These are phyloP conservation scores for Corymbia calophylla DNA, from an alignment of 441 rosid species.

Conservation along the genomic window DNA sequence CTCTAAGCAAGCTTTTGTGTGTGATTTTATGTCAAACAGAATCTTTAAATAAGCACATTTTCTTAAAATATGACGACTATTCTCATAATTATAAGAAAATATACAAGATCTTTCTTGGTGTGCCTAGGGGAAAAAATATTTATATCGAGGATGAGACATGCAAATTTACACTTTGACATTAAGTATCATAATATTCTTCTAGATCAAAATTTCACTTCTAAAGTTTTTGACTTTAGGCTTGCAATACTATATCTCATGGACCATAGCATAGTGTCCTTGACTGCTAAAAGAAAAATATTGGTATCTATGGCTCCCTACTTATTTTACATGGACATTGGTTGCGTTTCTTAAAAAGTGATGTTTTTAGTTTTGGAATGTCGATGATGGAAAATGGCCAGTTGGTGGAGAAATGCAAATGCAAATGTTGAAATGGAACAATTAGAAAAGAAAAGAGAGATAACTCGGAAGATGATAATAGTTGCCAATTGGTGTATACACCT, in stretches of 20 bases:
- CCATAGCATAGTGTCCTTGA: not conserved
- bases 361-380: not conserved
- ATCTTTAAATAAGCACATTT: not conserved
- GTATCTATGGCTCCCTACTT: not conserved
- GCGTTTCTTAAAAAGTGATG: not conserved
- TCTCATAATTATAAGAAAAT: not conserved
- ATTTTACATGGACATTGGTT: not conserved
- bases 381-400: not conserved
- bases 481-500: not conserved
- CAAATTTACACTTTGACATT: not conserved
- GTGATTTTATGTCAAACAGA: not conserved
- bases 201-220: not conserved
- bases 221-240: not conserved
- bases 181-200: not conserved
- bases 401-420: not conserved
- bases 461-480: not conserved
- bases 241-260: not conserved
- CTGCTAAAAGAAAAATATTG: not conserved
- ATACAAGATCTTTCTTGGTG: fast-evolving
- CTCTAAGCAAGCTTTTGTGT: not conserved
- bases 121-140: not conserved
- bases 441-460: not conserved
- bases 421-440: not conserved
- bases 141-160: not conserved
- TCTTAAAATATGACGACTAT: not conserved